phyloP scores from a whole-genome alignment of 257 asterid species.

The Solanum virginianum region DNA sequence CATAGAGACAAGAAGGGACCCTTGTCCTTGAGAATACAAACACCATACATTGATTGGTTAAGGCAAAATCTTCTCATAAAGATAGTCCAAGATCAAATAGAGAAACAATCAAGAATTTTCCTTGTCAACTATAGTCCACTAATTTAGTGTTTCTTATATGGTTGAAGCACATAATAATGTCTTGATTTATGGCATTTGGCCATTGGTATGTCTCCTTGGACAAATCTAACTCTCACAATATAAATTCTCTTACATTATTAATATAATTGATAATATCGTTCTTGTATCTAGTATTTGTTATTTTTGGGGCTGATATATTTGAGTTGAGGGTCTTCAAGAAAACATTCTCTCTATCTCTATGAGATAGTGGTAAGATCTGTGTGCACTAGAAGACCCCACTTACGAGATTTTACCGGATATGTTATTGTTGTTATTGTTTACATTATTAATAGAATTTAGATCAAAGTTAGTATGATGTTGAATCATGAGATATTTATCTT shows the following conservation, averaged over 20 bases:
- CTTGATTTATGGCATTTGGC: not conserved
- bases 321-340: too few relatives aligned
- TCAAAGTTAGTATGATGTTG: not conserved
- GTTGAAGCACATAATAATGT: not conserved
- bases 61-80: not conserved
- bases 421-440: not conserved
- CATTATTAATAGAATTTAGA: not conserved
- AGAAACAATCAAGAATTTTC: not conserved
- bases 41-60: not conserved
- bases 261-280: not conserved
- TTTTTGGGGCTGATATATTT: too few relatives aligned
- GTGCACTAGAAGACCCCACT: too few relatives aligned
- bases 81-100: not conserved
- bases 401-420: too few relatives aligned
- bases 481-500: not conserved
- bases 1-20: conserved; percentile 12
- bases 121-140: not conserved
- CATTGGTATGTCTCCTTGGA: not conserved
- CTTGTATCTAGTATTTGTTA: too few relatives aligned
- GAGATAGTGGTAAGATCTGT: too few relatives aligned
- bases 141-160: not conserved
- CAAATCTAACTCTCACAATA: not conserved
- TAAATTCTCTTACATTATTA: not conserved
- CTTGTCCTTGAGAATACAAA: conserved; percentile 1
- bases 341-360: too few relatives aligned